Evolutionary conservation across 352 stramenopile genomes (phyloP).

Genomic region (Globisporangium takayamanum): DNA sequence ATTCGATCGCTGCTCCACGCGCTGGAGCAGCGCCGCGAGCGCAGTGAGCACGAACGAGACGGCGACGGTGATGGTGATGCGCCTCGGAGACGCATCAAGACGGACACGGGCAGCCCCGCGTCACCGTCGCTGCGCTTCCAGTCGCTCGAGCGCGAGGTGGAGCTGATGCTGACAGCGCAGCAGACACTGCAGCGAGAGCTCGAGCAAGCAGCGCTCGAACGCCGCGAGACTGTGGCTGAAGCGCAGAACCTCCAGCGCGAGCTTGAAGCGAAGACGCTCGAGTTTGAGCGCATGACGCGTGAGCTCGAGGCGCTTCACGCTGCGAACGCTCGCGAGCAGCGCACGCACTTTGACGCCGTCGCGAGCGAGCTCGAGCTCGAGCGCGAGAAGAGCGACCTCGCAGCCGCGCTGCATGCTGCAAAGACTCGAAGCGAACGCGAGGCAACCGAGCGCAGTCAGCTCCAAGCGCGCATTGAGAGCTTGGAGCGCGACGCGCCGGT

Average conservation of each 20-base stretch:
- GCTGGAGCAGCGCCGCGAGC: constrained; percentile 10
- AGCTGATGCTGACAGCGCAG: constrained; percentile 14
- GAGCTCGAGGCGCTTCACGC: constrained; percentile 42
- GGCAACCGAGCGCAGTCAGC: constrained; percentile 12
- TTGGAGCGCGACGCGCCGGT: constrained; percentile 44
- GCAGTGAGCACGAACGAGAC: neutral
- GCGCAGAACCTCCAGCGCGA: constrained; percentile 24
- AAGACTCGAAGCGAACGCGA: constrained; percentile 10
- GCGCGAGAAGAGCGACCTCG: constrained; percentile 26
- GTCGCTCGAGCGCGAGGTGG: constrained; percentile 17
- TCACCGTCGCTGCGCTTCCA: constrained; percentile 11
- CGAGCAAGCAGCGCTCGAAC: constrained; percentile 15
- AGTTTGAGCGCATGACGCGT: constrained; percentile 26
- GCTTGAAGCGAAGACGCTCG: constrained; percentile 22
- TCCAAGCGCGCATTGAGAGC: constrained; percentile 23
- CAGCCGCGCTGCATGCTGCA: constrained; percentile 23
- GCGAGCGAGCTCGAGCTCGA: constrained; percentile 36
- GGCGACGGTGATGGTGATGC: neutral
- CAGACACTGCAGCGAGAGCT: constrained; percentile 19
- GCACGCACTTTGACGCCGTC: constrained; percentile 24
- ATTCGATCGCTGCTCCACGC: constrained; percentile 21
- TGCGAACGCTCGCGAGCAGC: constrained; percentile 31
- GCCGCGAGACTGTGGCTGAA: constrained; percentile 17
- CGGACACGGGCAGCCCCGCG: neutral
- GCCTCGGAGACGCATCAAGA: neutral